These are phyloP conservation scores for Pseudozyma hubeiensis DNA, from an alignment of 1,284 basidiomycete genomes.

Conservation along the genomic window DNA sequence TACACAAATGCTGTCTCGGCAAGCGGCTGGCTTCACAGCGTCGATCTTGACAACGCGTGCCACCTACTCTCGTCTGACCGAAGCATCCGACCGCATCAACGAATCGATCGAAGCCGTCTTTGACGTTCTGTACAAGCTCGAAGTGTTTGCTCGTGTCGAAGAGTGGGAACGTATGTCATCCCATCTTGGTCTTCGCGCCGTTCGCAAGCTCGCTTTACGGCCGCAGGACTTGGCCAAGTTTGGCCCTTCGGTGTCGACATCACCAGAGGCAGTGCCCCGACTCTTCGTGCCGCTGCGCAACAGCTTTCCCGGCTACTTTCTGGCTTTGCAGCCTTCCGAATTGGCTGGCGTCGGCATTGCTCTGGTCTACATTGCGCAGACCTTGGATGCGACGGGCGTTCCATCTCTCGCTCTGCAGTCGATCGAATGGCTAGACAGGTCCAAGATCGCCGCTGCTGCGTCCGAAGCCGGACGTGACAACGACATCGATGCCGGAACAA, in stretches of 20 bases:
- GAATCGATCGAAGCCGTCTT: conserved; percentile 37
- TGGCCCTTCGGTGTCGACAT: conserved; percentile 25
- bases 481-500: neutral
- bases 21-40: conserved; percentile 31
- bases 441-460: conserved; percentile 24
- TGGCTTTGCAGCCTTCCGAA: conserved; percentile 50
- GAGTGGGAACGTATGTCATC: conserved; percentile 62
- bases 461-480: conserved; percentile 9
- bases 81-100: conserved; percentile 53
- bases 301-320: conserved; percentile 52
- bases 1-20: neutral
- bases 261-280: conserved; percentile 31
- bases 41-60: conserved; percentile 32
- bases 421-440: conserved; percentile 58
- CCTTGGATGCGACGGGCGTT: conserved; percentile 35
- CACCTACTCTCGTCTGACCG: conserved; percentile 27
- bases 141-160: conserved; percentile 52
- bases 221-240: conserved; percentile 52
- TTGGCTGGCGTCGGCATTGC: conserved; percentile 37
- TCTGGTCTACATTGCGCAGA: conserved; percentile 45
- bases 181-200: conserved; percentile 73
- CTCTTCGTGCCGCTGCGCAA: conserved; percentile 51
- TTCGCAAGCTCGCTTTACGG: conserved; percentile 77
- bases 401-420: conserved; percentile 46
- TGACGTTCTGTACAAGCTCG: conserved; percentile 47